Conservation (phyloP, 768 basidiomycete species). For the Calocera cornea region DNA sequence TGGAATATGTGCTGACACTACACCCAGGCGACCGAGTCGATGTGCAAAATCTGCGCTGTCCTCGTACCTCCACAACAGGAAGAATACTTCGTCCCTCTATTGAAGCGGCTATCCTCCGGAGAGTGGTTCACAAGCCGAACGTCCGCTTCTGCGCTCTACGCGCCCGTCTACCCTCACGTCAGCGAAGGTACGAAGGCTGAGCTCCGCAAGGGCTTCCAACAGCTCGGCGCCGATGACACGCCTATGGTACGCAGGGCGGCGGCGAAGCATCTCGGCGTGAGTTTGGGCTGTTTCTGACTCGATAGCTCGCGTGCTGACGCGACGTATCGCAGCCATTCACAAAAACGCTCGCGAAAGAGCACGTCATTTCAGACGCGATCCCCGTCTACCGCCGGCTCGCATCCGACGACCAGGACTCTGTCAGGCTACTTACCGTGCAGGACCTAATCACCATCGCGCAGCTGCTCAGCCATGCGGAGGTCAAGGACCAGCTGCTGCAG, state of each 20-base stretch:
- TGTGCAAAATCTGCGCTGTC: slow-evolving; percentile 72
- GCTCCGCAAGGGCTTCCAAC: slow-evolving; percentile 67
- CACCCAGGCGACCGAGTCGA: slow-evolving; percentile 81
- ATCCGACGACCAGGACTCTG: slow-evolving; percentile 94
- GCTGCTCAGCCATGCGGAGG: slow-evolving; percentile 71
- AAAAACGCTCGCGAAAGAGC: slow-evolving; percentile 61
- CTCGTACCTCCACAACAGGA: slow-evolving; percentile 72
- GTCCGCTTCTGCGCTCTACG: slow-evolving; percentile 85
- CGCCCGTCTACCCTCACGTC: slow-evolving; percentile 76
- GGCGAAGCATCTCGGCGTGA: slow-evolving; percentile 88
- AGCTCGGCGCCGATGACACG: slow-evolving; percentile 83
- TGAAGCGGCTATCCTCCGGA: slow-evolving; percentile 76
- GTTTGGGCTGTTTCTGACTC: slow-evolving; percentile 23
- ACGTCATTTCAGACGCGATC: slow-evolving; percentile 75
- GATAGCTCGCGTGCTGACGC: slow-evolving; percentile 1
- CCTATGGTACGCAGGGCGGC: slow-evolving; percentile 97
- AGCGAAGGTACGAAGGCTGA: slow-evolving; percentile 67
- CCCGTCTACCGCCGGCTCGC: slow-evolving; percentile 89
- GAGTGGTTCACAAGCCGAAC: slow-evolving; percentile 99
- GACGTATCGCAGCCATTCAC: slow-evolving; percentile 47
- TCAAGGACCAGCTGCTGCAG: slow-evolving; percentile 76
- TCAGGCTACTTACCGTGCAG: slow-evolving; percentile 86
- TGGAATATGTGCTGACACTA: neutral
- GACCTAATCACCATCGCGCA: slow-evolving; percentile 87
- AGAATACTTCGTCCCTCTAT: slow-evolving; percentile 78